phyloP scores from a whole-genome alignment of 106 monocot species.

The Dactylorhiza incarnata region DNA sequence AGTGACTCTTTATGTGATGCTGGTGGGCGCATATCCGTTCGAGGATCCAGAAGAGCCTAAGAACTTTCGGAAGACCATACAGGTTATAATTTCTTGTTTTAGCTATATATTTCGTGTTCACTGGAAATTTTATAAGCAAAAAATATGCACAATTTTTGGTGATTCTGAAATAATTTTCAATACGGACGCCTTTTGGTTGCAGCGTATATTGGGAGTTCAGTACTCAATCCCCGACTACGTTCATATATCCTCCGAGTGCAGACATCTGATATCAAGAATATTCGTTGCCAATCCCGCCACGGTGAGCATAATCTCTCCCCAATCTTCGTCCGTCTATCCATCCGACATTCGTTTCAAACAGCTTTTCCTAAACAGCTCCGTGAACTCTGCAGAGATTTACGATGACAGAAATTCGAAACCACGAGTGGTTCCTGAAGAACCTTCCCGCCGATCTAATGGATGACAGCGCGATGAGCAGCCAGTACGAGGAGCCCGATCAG shows the following conservation, averaged over 20 bases:
- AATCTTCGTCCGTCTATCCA: not conserved
- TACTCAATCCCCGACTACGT: conserved; percentile 83
- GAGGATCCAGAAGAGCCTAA: conserved; percentile 15
- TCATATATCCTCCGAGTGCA: conserved; percentile 69
- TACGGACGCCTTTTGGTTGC: conserved; percentile 1
- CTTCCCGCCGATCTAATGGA: conserved; percentile 22
- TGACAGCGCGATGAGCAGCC: conserved; percentile 16
- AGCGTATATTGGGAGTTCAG: conserved; percentile 78
- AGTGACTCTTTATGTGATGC: conserved; percentile 14
- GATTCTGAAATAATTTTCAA: not conserved
- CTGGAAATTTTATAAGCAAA: not conserved
- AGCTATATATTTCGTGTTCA: not conserved
- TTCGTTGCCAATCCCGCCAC: conserved; percentile 72
- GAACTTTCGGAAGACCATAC: conserved; percentile 9
- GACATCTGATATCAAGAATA: conserved; percentile 59
- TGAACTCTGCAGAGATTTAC: conserved; percentile 11
- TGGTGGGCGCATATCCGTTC: conserved; percentile 13
- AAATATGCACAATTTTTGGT: too few relatives aligned
- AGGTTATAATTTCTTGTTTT: not conserved
- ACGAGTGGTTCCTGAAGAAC: conserved; percentile 22
- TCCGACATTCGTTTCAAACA: not conserved
- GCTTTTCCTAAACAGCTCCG: not conserved
- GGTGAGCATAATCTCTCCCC: conserved; percentile 21
- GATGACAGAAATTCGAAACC: conserved; percentile 17
- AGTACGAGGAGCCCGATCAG: conserved; percentile 33